A percentile compares a stretch with the other conserved stretches of the same genome.
phyloP scores from a whole-genome alignment of 177 flowering plant genomes.

The Telopea speciosissima region DNA sequence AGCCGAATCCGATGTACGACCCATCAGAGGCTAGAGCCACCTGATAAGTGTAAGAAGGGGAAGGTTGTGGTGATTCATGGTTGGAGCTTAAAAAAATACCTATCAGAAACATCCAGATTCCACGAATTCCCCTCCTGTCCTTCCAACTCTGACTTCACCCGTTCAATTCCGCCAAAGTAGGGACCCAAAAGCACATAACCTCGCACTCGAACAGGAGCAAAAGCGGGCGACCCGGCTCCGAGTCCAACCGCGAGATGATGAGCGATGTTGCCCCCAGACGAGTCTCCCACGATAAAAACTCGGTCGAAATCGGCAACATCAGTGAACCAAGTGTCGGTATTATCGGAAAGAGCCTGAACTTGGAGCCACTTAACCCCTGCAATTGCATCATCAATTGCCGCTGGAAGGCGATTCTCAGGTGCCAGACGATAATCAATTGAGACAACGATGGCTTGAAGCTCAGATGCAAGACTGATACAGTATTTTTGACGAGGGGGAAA shows the following conservation, averaged over 20 bases:
- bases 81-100: neutral
- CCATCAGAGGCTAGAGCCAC: no score
- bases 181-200: conserved; percentile 71
- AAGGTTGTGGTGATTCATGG: no score
- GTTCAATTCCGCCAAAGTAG: conserved; percentile 53
- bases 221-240: conserved; percentile 29
- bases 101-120: conserved; percentile 5
- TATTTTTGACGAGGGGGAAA: conserved; percentile 25
- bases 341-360: conserved; percentile 21
- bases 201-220: conserved; percentile 42
- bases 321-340: conserved; percentile 20
- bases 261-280: conserved; percentile 73
- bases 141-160: conserved; percentile 57
- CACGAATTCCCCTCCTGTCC: conserved; percentile 19
- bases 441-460: conserved; percentile 43
- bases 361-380: conserved; percentile 49
- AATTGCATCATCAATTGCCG: conserved; percentile 50
- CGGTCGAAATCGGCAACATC: conserved; percentile 38
- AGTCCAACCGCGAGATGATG: conserved; percentile 61
- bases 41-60: no score
- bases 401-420: conserved; percentile 72
- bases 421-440: conserved; percentile 71
- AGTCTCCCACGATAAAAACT: conserved; percentile 59
- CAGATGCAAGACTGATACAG: conserved; percentile 46
- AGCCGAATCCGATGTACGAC: no score